Evolutionary conservation across 495 filamentous ascomycete genomes (phyloP).

Genomic region (Viridothelium virens): DNA sequence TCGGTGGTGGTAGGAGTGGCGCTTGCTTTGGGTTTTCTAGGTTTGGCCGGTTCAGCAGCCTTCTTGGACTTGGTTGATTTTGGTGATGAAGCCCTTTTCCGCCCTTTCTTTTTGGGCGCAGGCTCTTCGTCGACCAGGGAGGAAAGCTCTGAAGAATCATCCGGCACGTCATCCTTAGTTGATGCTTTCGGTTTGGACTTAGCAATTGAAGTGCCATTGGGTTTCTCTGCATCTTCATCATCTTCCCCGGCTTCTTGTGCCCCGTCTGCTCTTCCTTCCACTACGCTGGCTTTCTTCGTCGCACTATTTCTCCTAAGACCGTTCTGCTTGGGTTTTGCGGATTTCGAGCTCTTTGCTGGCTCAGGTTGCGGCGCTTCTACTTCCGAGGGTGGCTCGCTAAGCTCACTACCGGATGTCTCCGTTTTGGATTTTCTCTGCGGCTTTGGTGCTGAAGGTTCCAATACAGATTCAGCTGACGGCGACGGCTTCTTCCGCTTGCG

Average conservation of each 20-base stretch:
- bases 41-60: constrained; percentile 16
- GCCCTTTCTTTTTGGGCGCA: constrained; percentile 41
- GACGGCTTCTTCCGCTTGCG: constrained; percentile 2
- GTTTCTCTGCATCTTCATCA: constrained; percentile 20
- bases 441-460: background rate
- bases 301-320: background rate
- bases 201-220: background rate
- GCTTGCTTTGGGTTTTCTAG: constrained; percentile 22
- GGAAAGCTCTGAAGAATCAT: constrained; percentile 69
- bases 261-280: constrained; percentile 16
- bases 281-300: constrained; percentile 11
- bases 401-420: background rate
- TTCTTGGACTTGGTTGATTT: constrained; percentile 23
- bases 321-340: background rate
- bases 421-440: background rate
- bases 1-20: constrained; percentile 40
- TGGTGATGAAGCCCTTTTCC: constrained; percentile 29
- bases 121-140: constrained; percentile 65
- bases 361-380: constrained; percentile 3
- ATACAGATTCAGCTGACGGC: background rate
- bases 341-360: background rate
- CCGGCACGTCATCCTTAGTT: constrained; percentile 17
- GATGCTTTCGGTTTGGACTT: constrained; percentile 25
- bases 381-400: constrained; percentile 8
- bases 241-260: constrained; percentile 25